Base-by-base conservation (phyloP, 2,329 filamentous ascomycete species). In the Coniella vitis region DNA sequence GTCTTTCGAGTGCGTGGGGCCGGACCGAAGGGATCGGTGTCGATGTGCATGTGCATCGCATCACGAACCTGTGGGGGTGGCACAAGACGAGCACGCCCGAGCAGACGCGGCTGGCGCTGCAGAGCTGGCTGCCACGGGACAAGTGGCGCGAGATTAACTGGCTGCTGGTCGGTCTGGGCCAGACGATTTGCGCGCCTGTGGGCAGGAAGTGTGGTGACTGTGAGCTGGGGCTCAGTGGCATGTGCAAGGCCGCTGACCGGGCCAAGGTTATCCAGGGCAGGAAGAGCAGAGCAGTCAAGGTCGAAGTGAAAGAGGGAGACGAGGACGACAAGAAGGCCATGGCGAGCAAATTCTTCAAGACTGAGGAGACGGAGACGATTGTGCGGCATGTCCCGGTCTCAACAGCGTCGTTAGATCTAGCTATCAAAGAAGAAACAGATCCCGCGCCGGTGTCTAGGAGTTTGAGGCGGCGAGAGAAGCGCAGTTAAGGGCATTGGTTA, bases 51-150 rank as follows among this genome's bases (percentile, higher is more conserved):
- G 90, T 96, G 3, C 90, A 95, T 68, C 85, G 90, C 48, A 94
- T 96, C 66, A 91, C 89, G 45, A 95, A 95, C 68, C 72, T 95
- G 22, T 95, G 90, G 90, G 86, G 87, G 3, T 96, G 90, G 90
- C 81, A 94, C 64, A 81, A 79, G 64, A 91, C 86, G 2, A 83
- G 81, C 58, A 85, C 73, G 12, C 90, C 90, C 0, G 90, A 96
- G 69, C 86, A 87, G 63, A 95, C 90, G 25, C 75, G 90, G 38
- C 69, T 74, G 47, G 79, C 81, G 31, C 72, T 96, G 51, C 79
- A 96, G 69, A 74, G 74, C 14, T 96, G 90, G 90, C 70, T 96
- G 58, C 90, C 90, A 2, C 77, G 68, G 52, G 87, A 95, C 44
- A 82, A 79, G 60, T 96, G 90, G 90, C 86, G 87, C 65, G 88